Evolutionary conservation across 2,329 filamentous ascomycete species (phyloP), one percentile per base, ranked within the genome.

Genomic region (Cladophialophora immunda): DNA sequence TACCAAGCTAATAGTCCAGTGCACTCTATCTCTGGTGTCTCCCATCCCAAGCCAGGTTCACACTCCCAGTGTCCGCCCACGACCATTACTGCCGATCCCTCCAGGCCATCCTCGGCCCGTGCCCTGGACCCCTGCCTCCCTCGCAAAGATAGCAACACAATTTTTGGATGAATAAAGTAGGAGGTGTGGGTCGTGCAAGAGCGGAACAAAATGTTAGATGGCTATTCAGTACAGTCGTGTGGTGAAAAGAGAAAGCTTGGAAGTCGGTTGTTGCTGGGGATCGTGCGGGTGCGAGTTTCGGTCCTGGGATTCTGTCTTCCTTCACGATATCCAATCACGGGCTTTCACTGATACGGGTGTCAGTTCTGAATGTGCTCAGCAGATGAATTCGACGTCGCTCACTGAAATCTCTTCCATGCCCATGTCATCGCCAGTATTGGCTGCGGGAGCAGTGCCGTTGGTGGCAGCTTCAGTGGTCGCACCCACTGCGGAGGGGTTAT

Each of bases 361-460:
- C 69, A 70, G 69, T 70, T 58, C 57, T 52, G 52, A 61, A 56
- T 30, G 54, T 50, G 25, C 53, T 68, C 62, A 70, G 64, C 32
- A 64, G 62, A 71, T 68, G 58, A 71, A 54, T 52, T 63, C 66
- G 53, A 68, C 38, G 15, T 57, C 50, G 73, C 79, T 78, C 78
- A 83, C 83, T 75, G 83, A 81, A 71, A 86, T 85, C 76, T 86
- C 85, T 71, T 86, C 85, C 84, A 86, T 86, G 69, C 80, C 83
- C 67, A 82, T 79, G 71, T 85, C 85, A 68, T 81, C 81, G 62
- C 80, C 78, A 53, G 81, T 77, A 62, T 81, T 74, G 66, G 84
- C 79, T 50, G 79, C 78, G 64, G 82, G 84, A 59, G 81, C 78
- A 47, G 81, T 81, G 68, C 82, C 81, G 53, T 81, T 82, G 68